Percentiles rank a stretch among this genome's conserved stretches.
Evolutionary conservation across 1,139 yeast species (phyloP).

Genomic region (Debaryomycetaceae sp.): DNA sequence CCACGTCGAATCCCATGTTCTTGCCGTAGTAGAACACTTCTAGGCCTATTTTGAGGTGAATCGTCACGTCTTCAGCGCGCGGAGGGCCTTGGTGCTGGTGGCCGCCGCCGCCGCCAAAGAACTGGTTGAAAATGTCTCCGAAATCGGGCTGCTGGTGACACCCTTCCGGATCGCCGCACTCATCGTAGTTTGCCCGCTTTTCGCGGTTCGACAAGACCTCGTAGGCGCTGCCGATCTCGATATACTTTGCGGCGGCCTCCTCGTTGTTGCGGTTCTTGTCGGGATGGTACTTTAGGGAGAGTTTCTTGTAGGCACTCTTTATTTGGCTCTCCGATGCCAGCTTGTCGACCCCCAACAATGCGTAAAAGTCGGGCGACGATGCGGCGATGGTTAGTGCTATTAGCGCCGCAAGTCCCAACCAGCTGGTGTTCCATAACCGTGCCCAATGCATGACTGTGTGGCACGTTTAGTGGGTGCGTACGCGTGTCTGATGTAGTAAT

Average conservation of each 20-base stretch:
- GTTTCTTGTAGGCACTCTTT: slow-evolving; percentile 73
- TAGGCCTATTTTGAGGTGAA: slow-evolving; percentile 46
- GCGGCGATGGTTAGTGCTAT: neutral
- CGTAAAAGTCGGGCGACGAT: slow-evolving; percentile 18
- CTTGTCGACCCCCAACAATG: slow-evolving; percentile 54
- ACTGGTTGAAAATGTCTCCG: slow-evolving; percentile 61
- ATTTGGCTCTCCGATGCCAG: slow-evolving; percentile 73
- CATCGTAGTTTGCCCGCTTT: slow-evolving; percentile 64
- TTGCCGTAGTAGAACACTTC: slow-evolving; percentile 63
- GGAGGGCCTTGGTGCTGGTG: slow-evolving; percentile 20
- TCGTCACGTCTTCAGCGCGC: slow-evolving; percentile 57
- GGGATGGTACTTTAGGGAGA: slow-evolving; percentile 87
- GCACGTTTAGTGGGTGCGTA: too few species aligned
- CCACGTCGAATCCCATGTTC: slow-evolving; percentile 48
- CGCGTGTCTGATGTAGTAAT: too few species aligned
- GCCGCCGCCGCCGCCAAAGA: slow-evolving; percentile 60
- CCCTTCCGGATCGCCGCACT: slow-evolving; percentile 76
- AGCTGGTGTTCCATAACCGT: neutral
- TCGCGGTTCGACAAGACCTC: slow-evolving; percentile 73
- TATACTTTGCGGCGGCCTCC: slow-evolving; percentile 73
- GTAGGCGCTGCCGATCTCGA: slow-evolving; percentile 89
- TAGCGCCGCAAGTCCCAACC: neutral
- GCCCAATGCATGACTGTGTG: too few species aligned
- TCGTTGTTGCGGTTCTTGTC: slow-evolving; percentile 75
- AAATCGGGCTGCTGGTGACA: slow-evolving; percentile 35